A percentile compares a stretch with the other conserved stretches of the same genome.
Evolutionary conservation across 2,329 filamentous ascomycete genomes (phyloP).

Genomic region (Alternaria sp.): DNA sequence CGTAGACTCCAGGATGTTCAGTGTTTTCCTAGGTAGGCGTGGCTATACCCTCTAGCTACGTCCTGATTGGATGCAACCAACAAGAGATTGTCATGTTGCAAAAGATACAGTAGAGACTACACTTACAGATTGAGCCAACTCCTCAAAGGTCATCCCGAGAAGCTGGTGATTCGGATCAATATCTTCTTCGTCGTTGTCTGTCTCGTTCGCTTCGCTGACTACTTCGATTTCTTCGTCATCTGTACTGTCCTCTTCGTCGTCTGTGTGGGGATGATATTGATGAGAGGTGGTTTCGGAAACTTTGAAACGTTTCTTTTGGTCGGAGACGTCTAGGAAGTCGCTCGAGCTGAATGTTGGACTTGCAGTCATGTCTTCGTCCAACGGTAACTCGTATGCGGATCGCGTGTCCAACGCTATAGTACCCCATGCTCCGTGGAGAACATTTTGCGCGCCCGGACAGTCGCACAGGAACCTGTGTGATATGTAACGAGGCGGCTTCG

Average conservation of each 20-base stretch:
- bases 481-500: conserved; percentile 7
- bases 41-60: not conserved
- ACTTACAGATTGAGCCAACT: not conserved
- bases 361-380: not conserved
- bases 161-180: not conserved
- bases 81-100: not conserved
- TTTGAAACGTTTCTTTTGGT: conserved; percentile 11
- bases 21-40: not conserved
- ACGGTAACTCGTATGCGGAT: conserved; percentile 27
- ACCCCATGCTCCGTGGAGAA: conserved; percentile 36
- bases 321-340: conserved; percentile 16
- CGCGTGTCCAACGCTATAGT: conserved; percentile 35
- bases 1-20: not conserved
- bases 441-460: conserved; percentile 10
- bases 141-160: not conserved
- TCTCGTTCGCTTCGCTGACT: not conserved
- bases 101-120: not conserved
- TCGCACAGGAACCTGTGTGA: conserved; percentile 8
- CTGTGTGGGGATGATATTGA: not conserved
- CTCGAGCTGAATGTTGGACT: not conserved
- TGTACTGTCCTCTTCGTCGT: not conserved
- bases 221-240: not conserved
- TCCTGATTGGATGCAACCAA: not conserved
- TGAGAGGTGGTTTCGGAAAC: not conserved
- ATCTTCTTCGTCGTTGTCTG: not conserved